phyloP scores from a whole-genome alignment of 371 early-diverging fungal species.

The Mucor plumbeus region DNA sequence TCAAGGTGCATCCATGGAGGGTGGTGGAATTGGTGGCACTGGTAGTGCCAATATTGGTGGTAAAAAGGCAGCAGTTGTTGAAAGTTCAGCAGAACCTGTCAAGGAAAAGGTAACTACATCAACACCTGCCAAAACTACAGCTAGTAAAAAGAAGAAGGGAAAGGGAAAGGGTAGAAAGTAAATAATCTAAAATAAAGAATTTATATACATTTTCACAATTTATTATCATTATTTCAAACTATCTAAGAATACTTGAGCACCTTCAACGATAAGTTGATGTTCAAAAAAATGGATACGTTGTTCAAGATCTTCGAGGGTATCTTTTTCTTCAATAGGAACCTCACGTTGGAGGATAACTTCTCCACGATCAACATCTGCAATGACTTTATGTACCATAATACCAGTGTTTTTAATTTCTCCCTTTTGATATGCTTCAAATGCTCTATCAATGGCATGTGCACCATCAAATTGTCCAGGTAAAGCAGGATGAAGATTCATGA shows the following conservation, averaged over 20 bases:
- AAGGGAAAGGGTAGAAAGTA: slow-evolving; percentile 27
- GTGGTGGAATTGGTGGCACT: slow-evolving; percentile 74
- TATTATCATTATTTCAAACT: slow-evolving; percentile 13
- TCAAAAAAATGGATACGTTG: slow-evolving; percentile 86
- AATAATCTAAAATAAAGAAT: neutral
- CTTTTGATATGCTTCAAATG: slow-evolving; percentile 80
- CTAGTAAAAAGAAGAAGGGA: slow-evolving; percentile 29
- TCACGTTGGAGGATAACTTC: slow-evolving; percentile 79
- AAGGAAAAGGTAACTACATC: slow-evolving; percentile 1
- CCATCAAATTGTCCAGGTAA: slow-evolving; percentile 96
- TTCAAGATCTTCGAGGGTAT: slow-evolving; percentile 84
- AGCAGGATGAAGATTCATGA: slow-evolving; percentile 97
- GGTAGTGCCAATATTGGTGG: slow-evolving; percentile 77
- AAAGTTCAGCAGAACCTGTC: neutral
- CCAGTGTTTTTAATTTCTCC: slow-evolving; percentile 86
- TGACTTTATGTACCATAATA: slow-evolving; percentile 96
- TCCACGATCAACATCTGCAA: slow-evolving; percentile 94
- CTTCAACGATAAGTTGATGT: slow-evolving; percentile 85
- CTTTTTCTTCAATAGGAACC: slow-evolving; percentile 77
- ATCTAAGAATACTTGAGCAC: slow-evolving; percentile 50
- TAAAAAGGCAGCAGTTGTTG: slow-evolving; percentile 12
- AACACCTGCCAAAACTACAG: neutral
- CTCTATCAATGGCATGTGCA: slow-evolving; percentile 93
- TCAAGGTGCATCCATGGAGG: slow-evolving; percentile 64
- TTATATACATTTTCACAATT: no score